These are phyloP conservation scores for Chrysanthemum lavandulifolium DNA, from an alignment of 129 eudicot genomes.

Conservation along the genomic window DNA sequence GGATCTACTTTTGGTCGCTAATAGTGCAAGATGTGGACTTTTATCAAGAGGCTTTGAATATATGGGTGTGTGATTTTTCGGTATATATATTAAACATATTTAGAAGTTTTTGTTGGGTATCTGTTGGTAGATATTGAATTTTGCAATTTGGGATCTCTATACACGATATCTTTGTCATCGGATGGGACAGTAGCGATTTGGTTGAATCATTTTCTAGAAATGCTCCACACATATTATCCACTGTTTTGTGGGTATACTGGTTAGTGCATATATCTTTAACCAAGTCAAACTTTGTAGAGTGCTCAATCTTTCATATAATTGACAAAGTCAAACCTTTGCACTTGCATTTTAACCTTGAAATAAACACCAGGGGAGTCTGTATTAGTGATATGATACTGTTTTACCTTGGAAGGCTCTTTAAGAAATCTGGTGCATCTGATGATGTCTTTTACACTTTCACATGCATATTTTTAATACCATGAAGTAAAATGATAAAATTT, in stretches of 20 bases:
- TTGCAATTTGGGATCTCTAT: constrained; percentile 80
- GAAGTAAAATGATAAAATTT: constrained; percentile 11
- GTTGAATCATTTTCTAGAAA: constrained; percentile 73
- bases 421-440: constrained; percentile 74
- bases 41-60: constrained; percentile 95
- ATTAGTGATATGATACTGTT: constrained; percentile 93
- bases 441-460: constrained; percentile 46
- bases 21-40: constrained; percentile 95
- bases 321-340: constrained; percentile 6
- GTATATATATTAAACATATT: neutral
- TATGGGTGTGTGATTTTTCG: constrained; percentile 68
- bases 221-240: constrained; percentile 72
- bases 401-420: constrained; percentile 82
- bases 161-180: constrained; percentile 55
- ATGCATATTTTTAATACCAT: constrained; percentile 12
- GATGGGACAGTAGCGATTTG: constrained; percentile 85
- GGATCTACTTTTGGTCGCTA: constrained; percentile 95
- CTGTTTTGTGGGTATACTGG: constrained; percentile 95
- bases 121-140: constrained; percentile 12
- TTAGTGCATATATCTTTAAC: constrained; percentile 33
- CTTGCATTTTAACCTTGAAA: constrained; percentile 13
- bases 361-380: constrained; percentile 78
- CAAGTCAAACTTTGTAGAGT: neutral
- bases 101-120: neutral
- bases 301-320: constrained; percentile 12